phyloP scores from a whole-genome alignment of 352 stramenopile genomes.

The Elongisporangium prolatum region DNA sequence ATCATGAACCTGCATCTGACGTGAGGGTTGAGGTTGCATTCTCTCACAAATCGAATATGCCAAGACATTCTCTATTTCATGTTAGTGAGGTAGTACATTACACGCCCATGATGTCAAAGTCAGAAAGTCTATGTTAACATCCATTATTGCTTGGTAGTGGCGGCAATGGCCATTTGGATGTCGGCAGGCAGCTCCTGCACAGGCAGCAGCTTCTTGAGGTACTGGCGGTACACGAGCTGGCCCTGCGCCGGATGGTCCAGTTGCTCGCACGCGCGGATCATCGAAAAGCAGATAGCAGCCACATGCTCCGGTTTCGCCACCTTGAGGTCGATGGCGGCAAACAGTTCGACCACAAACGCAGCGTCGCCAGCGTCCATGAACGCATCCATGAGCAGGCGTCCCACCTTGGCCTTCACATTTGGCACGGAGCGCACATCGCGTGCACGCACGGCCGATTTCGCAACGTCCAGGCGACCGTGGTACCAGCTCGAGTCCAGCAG shows the following conservation, averaged over 20 bases:
- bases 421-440: constrained; percentile 16
- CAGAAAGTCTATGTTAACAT: constrained; percentile 7
- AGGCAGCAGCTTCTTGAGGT: constrained; percentile 16
- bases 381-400: constrained; percentile 14
- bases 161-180: background rate
- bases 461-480: constrained; percentile 18
- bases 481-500: constrained; percentile 40
- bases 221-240: constrained; percentile 12
- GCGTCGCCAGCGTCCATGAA: constrained; percentile 24
- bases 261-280: constrained; percentile 26
- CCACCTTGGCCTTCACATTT: constrained; percentile 20
- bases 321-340: constrained; percentile 22
- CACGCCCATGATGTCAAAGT: background rate
- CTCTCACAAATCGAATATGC: background rate
- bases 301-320: constrained; percentile 16
- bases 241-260: constrained; percentile 16
- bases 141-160: constrained; percentile 10
- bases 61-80: background rate
- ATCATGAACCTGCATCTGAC: background rate
- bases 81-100: background rate
- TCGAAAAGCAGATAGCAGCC: constrained; percentile 16
- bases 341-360: constrained; percentile 24
- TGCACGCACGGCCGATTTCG: constrained; percentile 25
- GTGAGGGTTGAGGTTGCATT: background rate
- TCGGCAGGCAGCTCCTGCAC: constrained; percentile 5